Base-by-base conservation (phyloP, 495 filamentous ascomycete species). In the Cryomyces minteri region DNA sequence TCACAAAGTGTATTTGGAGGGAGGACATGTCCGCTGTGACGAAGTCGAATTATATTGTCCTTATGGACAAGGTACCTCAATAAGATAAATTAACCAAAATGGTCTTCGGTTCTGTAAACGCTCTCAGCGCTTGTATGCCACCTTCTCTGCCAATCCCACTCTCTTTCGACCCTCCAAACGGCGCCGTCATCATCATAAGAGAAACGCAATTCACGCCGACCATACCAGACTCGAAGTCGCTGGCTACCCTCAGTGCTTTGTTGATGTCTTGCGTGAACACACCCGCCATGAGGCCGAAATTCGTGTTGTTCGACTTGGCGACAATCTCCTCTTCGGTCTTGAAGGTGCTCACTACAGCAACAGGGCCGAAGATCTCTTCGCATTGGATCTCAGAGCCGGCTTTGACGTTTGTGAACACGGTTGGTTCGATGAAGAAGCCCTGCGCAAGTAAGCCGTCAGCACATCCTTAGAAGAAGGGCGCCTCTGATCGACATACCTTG, bases 191-290 rank as follows among this genome's bases (percentile, higher is more conserved):
- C 8, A 62, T 60, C 36, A 58, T 60, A n/a, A 62, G 57, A 32
- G 57, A 62, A 4, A 58, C 56, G 46, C 67, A 71, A 48, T 77
- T 76, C 12, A 77, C 57, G 41, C 68, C 67, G 0, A 76, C 71
- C 48, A 67, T 69, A 3, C 73, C 73, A 2, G 56, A 54, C 1
- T 72, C 65, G 31, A 77, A 61, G 6, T 59, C 55, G 4, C 56
- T 59, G 0, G 69, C 64, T 0, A 74, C 54, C 5, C 72, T 55
- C 51, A 71, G 45, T 0, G 70, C 71, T 25, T 62, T 58, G 8
- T 64, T 62, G 30, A 76, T 58, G 48, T 76, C 66, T 30, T 65
- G 50, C 4, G 71, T 75, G 57, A 70, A 74, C n/a, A 73, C 60
- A 10, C 59, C 58, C 4, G 63, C 60, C 31, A 63, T 62, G 0